Conservation (phyloP, 148 eudicot species). For the Talinum fruticosum region DNA sequence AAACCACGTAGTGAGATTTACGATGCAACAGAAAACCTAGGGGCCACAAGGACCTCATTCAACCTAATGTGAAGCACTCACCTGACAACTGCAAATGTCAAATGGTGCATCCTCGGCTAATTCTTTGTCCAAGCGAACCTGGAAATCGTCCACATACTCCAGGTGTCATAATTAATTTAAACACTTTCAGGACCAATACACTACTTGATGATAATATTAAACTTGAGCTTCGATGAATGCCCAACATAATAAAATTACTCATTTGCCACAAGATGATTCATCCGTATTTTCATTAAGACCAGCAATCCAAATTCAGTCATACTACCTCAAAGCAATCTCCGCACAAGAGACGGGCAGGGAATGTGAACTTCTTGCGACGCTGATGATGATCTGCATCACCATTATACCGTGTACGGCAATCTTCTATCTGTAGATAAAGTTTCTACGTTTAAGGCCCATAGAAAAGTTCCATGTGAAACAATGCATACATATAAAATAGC, state of each 20-base stretch:
- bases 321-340: constrained; percentile 97
- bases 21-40: not conserved
- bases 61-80: constrained; percentile 20
- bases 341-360: constrained; percentile 90
- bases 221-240: not conserved
- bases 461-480: not conserved
- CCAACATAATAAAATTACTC: not conserved
- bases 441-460: not conserved
- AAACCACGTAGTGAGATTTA: not conserved
- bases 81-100: constrained; percentile 98
- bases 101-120: constrained; percentile 92
- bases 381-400: constrained; percentile 96
- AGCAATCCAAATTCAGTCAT: not conserved
- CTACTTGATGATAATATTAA: not conserved
- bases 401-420: constrained; percentile 92
- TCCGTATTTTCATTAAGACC: not conserved
- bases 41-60: not conserved
- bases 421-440: constrained; percentile 68
- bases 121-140: constrained; percentile 75
- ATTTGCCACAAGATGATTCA: not conserved
- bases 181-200: not conserved
- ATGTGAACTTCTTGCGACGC: constrained; percentile 85
- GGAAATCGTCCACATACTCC: constrained; percentile 24
- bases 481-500: not conserved
- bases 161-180: constrained; percentile 12